phyloP scores from a whole-genome alignment of 2,329 filamentous ascomycete species.

The Venturia nashicola region DNA sequence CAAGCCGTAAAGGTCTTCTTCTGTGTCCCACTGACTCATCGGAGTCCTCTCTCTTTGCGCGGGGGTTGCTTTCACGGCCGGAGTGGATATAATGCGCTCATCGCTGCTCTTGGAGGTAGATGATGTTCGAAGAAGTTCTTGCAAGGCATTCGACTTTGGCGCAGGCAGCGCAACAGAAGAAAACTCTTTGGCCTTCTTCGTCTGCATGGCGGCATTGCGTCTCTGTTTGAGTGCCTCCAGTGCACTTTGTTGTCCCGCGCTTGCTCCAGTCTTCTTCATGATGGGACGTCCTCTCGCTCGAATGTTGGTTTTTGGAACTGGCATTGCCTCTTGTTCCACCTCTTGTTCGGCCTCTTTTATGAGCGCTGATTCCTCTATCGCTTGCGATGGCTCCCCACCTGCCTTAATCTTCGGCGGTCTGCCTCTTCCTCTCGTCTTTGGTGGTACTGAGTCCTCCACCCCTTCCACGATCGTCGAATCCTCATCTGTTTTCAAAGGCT shows the following conservation, averaged over 20 bases:
- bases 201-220: constrained; percentile 15
- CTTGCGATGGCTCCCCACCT: not conserved
- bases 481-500: not conserved
- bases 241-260: constrained; percentile 17
- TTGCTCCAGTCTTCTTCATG: constrained; percentile 12
- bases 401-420: not conserved
- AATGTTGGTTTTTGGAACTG: not conserved
- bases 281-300: not conserved
- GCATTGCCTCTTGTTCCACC: not conserved
- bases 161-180: constrained; percentile 9
- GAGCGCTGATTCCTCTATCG: not conserved
- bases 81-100: not conserved
- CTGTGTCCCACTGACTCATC: not conserved
- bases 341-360: not conserved
- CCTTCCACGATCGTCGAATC: not conserved
- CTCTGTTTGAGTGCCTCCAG: constrained; percentile 21
- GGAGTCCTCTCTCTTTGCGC: constrained; percentile 1
- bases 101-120: not conserved
- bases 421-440: not conserved
- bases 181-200: not conserved
- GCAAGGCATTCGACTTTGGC: not conserved
- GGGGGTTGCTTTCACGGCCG: not conserved
- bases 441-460: not conserved
- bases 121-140: not conserved
- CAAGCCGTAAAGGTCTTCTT: constrained; percentile 10